These are phyloP conservation scores for Kalmanozyma brasiliensis DNA, from an alignment of 1,284 basidiomycete genomes.

Conservation along the genomic window DNA sequence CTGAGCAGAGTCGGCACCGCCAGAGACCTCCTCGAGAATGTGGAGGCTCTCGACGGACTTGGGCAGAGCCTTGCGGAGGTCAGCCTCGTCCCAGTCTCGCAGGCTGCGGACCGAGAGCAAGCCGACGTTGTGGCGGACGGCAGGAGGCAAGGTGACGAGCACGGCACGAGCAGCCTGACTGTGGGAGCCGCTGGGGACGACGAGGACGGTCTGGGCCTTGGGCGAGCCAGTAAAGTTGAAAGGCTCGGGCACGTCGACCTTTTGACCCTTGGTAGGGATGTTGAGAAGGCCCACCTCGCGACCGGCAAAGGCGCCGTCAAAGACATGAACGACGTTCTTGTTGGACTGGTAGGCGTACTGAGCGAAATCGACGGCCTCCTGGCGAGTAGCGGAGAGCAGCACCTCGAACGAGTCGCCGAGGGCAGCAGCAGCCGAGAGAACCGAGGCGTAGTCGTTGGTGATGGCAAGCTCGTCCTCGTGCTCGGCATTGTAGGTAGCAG, in stretches of 20 bases:
- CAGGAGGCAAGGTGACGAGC: slow-evolving; percentile 50
- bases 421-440: slow-evolving; percentile 59
- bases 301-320: slow-evolving; percentile 65
- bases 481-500: slow-evolving; percentile 58
- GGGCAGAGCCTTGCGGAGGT: slow-evolving; percentile 56
- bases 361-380: slow-evolving; percentile 63
- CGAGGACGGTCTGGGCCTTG: slow-evolving; percentile 56
- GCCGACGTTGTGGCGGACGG: slow-evolving; percentile 53
- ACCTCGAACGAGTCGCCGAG: slow-evolving; percentile 60
- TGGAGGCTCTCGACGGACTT: slow-evolving; percentile 56
- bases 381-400: slow-evolving; percentile 58
- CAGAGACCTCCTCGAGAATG: slow-evolving; percentile 62
- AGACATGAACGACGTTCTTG: slow-evolving; percentile 64
- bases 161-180: slow-evolving; percentile 58
- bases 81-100: slow-evolving; percentile 59
- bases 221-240: slow-evolving; percentile 64
- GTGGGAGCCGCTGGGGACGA: slow-evolving; percentile 63
- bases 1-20: slow-evolving; percentile 43
- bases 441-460: slow-evolving; percentile 65
- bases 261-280: slow-evolving; percentile 56
- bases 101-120: slow-evolving; percentile 59
- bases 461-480: slow-evolving; percentile 48
- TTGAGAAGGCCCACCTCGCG: slow-evolving; percentile 57
- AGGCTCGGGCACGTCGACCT: slow-evolving; percentile 74
- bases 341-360: slow-evolving; percentile 59